These are phyloP conservation scores for Microcyclospora pomicola DNA, from an alignment of 2,329 filamentous ascomycete genomes.

Conservation along the genomic window DNA sequence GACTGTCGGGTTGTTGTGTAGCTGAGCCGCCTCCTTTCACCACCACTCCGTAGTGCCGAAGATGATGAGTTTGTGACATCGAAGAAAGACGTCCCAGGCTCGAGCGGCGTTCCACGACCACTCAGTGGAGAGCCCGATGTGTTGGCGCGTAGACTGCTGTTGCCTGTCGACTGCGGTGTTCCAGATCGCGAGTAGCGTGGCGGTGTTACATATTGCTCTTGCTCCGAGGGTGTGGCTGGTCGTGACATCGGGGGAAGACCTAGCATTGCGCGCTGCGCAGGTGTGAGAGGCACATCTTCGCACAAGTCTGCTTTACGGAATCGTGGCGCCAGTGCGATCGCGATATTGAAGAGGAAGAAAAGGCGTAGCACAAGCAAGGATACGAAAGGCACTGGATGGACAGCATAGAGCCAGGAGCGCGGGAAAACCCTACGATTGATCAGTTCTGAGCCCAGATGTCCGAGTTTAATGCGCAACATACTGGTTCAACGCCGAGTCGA, in stretches of 20 bases:
- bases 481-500: constrained; percentile 20
- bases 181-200: constrained; percentile 72
- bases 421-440: constrained; percentile 7
- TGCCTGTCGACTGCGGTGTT: constrained; percentile 41
- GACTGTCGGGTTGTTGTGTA: constrained; percentile 41
- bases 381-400: constrained; percentile 22
- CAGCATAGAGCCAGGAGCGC: constrained; percentile 5
- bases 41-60: constrained; percentile 10
- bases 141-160: constrained; percentile 25
- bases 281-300: constrained; percentile 78
- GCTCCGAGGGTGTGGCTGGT: constrained; percentile 51
- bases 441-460: constrained; percentile 1
- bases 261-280: constrained; percentile 72
- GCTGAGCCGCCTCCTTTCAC: constrained; percentile 45
- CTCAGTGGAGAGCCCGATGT: constrained; percentile 44
- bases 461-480: constrained; percentile 4
- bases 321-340: constrained; percentile 56
- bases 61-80: background rate
- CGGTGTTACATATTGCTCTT: constrained; percentile 66
- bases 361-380: constrained; percentile 38
- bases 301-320: constrained; percentile 61
- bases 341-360: constrained; percentile 48
- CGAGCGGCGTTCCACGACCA: constrained; percentile 37
- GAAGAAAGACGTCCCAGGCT: background rate
- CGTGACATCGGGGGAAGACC: constrained; percentile 57